Evolutionary conservation across 139 green algal species (phyloP), one percentile per base, ranked within the genome.

Genomic region (Desmodesmus armatus): DNA sequence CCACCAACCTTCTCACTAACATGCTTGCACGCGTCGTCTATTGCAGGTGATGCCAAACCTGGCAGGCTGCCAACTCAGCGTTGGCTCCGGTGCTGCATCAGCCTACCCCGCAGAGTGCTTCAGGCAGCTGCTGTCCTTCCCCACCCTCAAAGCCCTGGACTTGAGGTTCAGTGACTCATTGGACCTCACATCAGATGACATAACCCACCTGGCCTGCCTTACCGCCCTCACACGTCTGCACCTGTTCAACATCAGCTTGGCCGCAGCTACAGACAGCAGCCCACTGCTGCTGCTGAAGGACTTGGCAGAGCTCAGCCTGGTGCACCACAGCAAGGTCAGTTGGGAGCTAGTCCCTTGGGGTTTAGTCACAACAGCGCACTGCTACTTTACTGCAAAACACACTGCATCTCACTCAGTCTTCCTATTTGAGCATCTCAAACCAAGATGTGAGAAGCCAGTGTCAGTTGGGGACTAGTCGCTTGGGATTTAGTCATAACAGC

Each of bases 291-390:
- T 40, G 55, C 79, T 85, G 43, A 41, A 75, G 31, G 21, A 17
- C n/a, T 31, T 85, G 63, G 31, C 33, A 31, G 79, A 66, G 40
- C 51, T 85, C 17, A 65, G 44, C 25, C 47, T 85, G 9, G 66
- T 85, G 15, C 79, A 85, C 62, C 29, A 70, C 79, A 78, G 63
- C 63, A 85, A 85, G 44, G n/a, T n/a, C n/a, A n/a, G n/a, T n/a
- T n/a, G n/a, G n/a, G n/a, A n/a, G n/a, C n/a, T n/a, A n/a, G n/a
- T n/a, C n/a, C n/a, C n/a, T n/a, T n/a, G n/a, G n/a, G n/a, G n/a
- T n/a, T n/a, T n/a, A n/a, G n/a, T n/a, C n/a, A n/a, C n/a, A n/a
- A n/a, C n/a, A n/a, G n/a, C n/a, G n/a, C n/a, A n/a, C n/a, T n/a
- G n/a, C n/a, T n/a, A n/a, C n/a, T n/a, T n/a, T n/a, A n/a, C n/a